phyloP scores from a whole-genome alignment of 768 basidiomycete species.

The Coprinopsis marcescibilis region DNA sequence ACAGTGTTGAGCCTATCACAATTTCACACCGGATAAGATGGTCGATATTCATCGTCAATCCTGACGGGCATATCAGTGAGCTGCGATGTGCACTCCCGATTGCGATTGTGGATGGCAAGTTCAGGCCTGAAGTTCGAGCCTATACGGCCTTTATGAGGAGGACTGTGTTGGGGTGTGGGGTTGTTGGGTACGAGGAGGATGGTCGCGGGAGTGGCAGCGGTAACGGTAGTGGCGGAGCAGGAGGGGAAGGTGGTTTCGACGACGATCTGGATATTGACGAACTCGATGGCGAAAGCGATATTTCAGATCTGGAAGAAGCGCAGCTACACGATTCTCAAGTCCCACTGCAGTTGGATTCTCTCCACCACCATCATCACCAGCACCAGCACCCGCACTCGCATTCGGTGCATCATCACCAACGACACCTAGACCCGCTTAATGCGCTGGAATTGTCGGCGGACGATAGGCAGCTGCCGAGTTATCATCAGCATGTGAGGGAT shows the following conservation, averaged over 20 bases:
- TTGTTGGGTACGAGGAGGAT: constrained; percentile 40
- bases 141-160: constrained; percentile 73
- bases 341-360: no score
- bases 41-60: constrained; percentile 74
- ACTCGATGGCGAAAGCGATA: neutral
- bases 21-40: constrained; percentile 78
- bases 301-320: neutral
- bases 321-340: no score
- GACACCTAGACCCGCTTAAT: no score
- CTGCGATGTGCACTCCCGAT: constrained; percentile 92
- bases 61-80: constrained; percentile 90
- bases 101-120: constrained; percentile 67
- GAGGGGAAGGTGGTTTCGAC: constrained; percentile 18
- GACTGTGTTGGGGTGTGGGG: constrained; percentile 46
- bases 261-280: neutral
- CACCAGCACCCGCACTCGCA: no score
- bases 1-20: constrained; percentile 68
- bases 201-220: constrained; percentile 12
- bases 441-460: constrained; percentile 36
- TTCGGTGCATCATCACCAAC: no score
- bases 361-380: no score
- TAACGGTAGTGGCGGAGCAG: constrained; percentile 38
- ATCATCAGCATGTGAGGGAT: constrained; percentile 85
- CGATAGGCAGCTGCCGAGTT: constrained; percentile 81
- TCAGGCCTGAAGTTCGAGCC: constrained; percentile 70